Percentiles rank a stretch among this genome's conserved stretches.
These are phyloP conservation scores for Verticillium alfalfae DNA, from an alignment of 2,329 filamentous ascomycete species.

Conservation along the genomic window DNA sequence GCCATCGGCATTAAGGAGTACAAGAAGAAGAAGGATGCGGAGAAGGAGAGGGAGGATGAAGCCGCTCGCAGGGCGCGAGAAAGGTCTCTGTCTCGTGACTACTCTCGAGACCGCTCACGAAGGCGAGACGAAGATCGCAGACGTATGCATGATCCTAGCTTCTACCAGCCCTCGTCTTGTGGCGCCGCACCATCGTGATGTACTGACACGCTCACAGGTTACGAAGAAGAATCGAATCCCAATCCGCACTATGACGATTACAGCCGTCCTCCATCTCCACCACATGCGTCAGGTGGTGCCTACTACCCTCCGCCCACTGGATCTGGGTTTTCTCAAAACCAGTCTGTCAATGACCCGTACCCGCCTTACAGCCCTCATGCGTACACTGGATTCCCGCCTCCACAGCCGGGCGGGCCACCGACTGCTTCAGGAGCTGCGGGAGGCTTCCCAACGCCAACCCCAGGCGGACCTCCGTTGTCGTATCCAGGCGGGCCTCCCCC, in stretches of 20 bases:
- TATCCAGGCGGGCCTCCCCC: constrained; percentile 16
- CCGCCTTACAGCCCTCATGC: constrained; percentile 36
- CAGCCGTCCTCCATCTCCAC: constrained; percentile 37
- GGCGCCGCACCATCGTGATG: background rate
- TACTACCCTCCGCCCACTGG: constrained; percentile 35
- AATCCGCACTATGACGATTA: constrained; percentile 28
- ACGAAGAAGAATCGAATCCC: constrained; percentile 26
- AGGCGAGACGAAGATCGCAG: constrained; percentile 24
- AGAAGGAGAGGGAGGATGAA: constrained; percentile 30
- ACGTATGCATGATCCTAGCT: constrained; percentile 18
- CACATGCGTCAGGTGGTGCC: constrained; percentile 45
- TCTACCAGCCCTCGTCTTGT: background rate
- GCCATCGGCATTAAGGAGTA: constrained; percentile 60
- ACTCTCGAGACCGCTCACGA: constrained; percentile 9
- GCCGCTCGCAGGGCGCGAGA: constrained; percentile 12
- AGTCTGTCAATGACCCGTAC: constrained; percentile 24
- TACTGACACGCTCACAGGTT: constrained; percentile 20
- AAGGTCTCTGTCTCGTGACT: constrained; percentile 11
- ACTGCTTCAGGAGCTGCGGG: constrained; percentile 13
- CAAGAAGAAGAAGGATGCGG: constrained; percentile 41
- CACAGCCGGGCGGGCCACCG: constrained; percentile 24
- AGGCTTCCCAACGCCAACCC: constrained; percentile 21
- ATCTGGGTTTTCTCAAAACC: constrained; percentile 26
- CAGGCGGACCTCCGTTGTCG: constrained; percentile 24
- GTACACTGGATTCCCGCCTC: constrained; percentile 33